Evolutionary conservation across 441 rosid genomes (phyloP).

Genomic region (Erodium trifolium): DNA sequence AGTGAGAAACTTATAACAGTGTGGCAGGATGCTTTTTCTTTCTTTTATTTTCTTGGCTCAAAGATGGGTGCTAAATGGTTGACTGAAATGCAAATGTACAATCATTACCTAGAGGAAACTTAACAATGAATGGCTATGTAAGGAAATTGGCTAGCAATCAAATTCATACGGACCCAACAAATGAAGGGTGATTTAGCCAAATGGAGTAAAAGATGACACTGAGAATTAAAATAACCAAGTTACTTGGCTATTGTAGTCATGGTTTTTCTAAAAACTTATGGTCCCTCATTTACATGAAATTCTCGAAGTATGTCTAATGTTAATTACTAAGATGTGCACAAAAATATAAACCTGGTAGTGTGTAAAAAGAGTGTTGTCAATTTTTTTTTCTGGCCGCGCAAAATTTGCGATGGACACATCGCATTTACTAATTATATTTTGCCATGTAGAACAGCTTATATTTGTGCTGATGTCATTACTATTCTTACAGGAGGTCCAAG

Average conservation of each 20-base stretch:
- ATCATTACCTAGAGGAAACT: too few relatives aligned
- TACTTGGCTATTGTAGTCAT: slow-evolving; percentile 7
- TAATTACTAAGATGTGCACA: not conserved
- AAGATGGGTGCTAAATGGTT: too few relatives aligned
- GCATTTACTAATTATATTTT: not conserved
- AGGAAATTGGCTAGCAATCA: too few relatives aligned
- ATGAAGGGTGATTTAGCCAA: too few relatives aligned
- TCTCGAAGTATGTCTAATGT: not conserved
- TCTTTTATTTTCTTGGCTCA: slow-evolving; percentile 1
- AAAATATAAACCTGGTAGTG: slow-evolving; percentile 3
- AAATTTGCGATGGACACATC: not conserved
- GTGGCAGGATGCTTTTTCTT: not conserved
- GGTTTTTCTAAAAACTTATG: not conserved
- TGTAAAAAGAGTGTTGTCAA: not conserved
- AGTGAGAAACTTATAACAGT: not conserved
- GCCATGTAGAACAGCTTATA: not conserved
- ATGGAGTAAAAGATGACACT: too few relatives aligned
- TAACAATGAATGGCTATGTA: too few relatives aligned
- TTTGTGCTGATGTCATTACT: slow-evolving; percentile 13
- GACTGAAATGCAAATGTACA: too few relatives aligned
- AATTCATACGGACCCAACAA: too few relatives aligned
- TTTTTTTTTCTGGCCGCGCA: not conserved
- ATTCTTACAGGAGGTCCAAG: slow-evolving; percentile 91
- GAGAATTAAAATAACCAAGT: too few relatives aligned
- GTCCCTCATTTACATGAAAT: slow-evolving; percentile 2